These are phyloP conservation scores for Fabrea salina DNA, from an alignment of 169 alveolate species.

Conservation along the genomic window DNA sequence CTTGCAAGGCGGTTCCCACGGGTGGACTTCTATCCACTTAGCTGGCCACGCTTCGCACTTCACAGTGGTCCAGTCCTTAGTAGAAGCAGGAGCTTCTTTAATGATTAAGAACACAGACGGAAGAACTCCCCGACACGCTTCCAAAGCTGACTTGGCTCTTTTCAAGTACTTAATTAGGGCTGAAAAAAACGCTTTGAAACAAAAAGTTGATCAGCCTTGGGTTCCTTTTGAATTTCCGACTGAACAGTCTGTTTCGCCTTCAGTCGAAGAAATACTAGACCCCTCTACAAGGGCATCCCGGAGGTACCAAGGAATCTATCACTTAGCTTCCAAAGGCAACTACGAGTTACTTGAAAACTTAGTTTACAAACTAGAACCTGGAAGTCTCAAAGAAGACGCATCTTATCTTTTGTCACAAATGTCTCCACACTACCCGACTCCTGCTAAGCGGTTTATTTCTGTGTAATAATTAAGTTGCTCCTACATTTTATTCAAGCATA, in stretches of 20 bases:
- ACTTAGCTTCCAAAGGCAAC: not conserved
- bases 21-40: constrained; percentile 71
- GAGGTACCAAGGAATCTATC: not conserved
- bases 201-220: not conserved
- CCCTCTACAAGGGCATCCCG: not conserved
- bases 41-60: constrained; percentile 61
- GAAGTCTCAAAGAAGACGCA: not conserved
- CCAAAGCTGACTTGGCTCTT: constrained; percentile 22
- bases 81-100: constrained; percentile 62
- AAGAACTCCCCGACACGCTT: constrained; percentile 46
- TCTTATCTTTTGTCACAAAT: too few species aligned
- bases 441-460: too few species aligned
- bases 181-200: not conserved
- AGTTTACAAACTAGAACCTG: not conserved
- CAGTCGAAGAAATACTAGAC: not conserved
- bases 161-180: not conserved
- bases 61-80: constrained; percentile 54
- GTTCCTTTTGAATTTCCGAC: not conserved
- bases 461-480: too few species aligned
- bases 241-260: not conserved
- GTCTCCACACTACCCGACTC: too few species aligned
- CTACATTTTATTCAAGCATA: too few species aligned
- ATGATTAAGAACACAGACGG: constrained; percentile 60
- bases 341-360: not conserved
- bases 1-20: constrained; percentile 62